Evolutionary conservation across 129 eudicot genomes (phyloP).

Genomic region (Helianthus tuberosus): DNA sequence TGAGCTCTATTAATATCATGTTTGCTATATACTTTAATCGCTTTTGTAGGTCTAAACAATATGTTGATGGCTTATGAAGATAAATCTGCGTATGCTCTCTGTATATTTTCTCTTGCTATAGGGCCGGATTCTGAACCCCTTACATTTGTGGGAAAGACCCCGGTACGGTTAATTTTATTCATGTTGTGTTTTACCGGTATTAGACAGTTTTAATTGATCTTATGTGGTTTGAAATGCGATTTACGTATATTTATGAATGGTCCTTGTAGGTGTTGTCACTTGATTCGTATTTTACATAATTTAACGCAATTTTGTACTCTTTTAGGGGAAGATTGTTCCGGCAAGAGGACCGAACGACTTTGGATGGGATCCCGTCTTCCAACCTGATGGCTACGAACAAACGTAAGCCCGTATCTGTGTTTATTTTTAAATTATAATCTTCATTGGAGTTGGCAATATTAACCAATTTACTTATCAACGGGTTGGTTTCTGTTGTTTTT

Average conservation of each 20-base stretch:
- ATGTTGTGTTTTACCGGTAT: not conserved
- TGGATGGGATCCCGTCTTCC: conserved; percentile 95
- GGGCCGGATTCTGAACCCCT: conserved; percentile 83
- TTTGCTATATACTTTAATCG: conserved; percentile 2
- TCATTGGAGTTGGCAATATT: conserved; percentile 6
- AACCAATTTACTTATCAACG: not conserved
- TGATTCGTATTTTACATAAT: not conserved
- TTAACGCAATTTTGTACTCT: not conserved
- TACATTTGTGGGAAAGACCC: conserved; percentile 76
- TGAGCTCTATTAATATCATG: conserved; percentile 8
- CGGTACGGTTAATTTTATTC: conserved; percentile 45
- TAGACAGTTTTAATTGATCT: not conserved
- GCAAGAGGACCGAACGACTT: conserved; percentile 94
- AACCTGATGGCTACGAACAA: conserved; percentile 88
- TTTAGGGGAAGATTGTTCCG: conserved; percentile 87
- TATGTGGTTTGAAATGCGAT: conserved; percentile 1
- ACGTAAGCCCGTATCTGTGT: conserved; percentile 49
- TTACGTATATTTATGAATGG: not conserved
- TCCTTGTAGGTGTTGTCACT: not conserved
- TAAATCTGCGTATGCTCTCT: conserved; percentile 86
- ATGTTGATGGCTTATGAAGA: conserved; percentile 91
- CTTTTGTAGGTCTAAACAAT: conserved; percentile 75
- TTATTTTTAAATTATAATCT: not conserved
- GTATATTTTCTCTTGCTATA: conserved; percentile 82
- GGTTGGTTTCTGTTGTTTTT: not conserved